These are phyloP conservation scores for Talaromyces thailandensis DNA, from an alignment of 495 filamentous ascomycete genomes.

Conservation along the genomic window DNA sequence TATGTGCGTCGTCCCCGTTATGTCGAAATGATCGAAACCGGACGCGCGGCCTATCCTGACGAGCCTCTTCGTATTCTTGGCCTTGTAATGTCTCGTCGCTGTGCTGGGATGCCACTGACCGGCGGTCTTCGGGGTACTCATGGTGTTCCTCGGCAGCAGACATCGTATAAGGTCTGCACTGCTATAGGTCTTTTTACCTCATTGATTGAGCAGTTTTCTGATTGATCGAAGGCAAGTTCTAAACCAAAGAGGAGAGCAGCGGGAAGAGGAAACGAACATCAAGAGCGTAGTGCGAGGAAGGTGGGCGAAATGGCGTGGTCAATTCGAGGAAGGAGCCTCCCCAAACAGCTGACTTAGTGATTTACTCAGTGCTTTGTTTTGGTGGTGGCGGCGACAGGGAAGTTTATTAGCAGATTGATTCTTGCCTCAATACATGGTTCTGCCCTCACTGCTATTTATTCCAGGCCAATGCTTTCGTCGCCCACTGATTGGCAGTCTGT, in stretches of 20 bases:
- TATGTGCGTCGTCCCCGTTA: background rate
- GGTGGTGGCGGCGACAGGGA: background rate
- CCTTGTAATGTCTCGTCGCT: conserved; percentile 4
- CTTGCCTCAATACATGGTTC: background rate
- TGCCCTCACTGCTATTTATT: background rate
- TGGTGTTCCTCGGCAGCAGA: conserved; percentile 7
- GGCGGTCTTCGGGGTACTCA: conserved; percentile 4
- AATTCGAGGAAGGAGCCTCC: background rate
- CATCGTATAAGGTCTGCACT: background rate
- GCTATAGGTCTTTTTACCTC: background rate
- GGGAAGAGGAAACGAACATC: background rate
- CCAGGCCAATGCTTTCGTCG: background rate
- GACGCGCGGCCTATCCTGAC: background rate
- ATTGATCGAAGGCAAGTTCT: background rate
- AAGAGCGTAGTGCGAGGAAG: background rate
- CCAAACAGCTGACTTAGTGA: background rate
- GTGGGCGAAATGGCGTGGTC: background rate
- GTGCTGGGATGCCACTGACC: background rate
- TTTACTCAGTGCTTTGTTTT: background rate
- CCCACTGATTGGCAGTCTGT: background rate
- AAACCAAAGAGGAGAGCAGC: background rate
- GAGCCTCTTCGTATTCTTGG: background rate
- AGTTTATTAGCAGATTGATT: background rate
- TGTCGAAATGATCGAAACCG: conserved; percentile 4
- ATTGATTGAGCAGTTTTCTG: background rate